Percentiles rank a stretch among this genome's conserved stretches.
Conservation (phyloP, 1,139 yeast species). For the Taphrina flavorubra region DNA sequence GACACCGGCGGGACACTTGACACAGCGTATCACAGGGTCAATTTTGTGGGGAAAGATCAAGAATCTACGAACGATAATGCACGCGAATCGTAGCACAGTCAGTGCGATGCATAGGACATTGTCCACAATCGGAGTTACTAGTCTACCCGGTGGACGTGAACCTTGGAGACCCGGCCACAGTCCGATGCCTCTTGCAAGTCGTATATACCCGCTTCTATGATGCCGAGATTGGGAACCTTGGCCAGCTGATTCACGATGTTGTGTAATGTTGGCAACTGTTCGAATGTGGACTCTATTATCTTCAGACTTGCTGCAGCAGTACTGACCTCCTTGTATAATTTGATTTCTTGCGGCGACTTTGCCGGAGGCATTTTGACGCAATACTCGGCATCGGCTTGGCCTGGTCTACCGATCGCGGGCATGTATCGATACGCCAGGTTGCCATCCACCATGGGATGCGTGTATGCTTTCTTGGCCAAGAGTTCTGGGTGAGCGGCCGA, state of each 20-base stretch:
- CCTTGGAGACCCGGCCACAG: slow-evolving; percentile 6
- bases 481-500: not conserved
- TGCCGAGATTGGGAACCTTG: not conserved
- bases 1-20: too few species aligned
- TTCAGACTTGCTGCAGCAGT: not conserved
- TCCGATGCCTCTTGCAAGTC: slow-evolving; percentile 1
- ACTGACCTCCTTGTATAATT: not conserved
- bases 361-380: slow-evolving; percentile 7
- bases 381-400: slow-evolving; percentile 12
- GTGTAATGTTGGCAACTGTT: not conserved
- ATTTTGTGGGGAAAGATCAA: too few species aligned
- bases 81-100: too few species aligned
- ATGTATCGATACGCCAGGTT: slow-evolving; percentile 3
- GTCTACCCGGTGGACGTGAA: not conserved
- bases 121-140: not conserved
- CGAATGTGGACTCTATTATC: not conserved
- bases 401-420: slow-evolving; percentile 1
- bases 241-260: slow-evolving; percentile 1
- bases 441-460: not conserved
- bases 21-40: too few species aligned
- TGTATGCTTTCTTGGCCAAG: not conserved
- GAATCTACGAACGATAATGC: too few species aligned
- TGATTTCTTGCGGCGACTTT: not conserved
- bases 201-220: not conserved
- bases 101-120: too few species aligned